Base-by-base conservation (phyloP, 495 filamentous ascomycete genomes). In the Aspergillus baeticus region DNA sequence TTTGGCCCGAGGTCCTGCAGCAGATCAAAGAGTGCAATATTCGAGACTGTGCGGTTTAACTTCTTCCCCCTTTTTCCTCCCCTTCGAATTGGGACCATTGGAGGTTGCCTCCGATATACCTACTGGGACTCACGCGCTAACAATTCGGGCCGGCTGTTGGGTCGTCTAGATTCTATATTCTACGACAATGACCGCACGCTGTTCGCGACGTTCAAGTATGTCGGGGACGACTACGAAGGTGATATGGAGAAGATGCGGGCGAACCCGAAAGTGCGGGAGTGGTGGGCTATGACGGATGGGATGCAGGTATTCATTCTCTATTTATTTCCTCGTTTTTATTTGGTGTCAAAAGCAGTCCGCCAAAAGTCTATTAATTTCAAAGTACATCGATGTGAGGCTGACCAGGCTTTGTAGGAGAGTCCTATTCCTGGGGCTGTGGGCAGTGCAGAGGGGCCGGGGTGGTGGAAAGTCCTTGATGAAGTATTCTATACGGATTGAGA, bases 261-360 rank as follows among this genome's bases (percentile, higher is more conserved):
- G 20, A 87, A 88, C 62, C 78, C 81, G 2, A 88, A 86, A 58
- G 85, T 91, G 17, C 78, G 82, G 38, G 84, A 89, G 66, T 91
- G 87, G 88, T 91, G 88, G 87, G 74, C 73, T 29, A 85, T 91
- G 81, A 91, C 88, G 18, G 87, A 91, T 70, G 72, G 74, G 14
- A 86, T 85, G 73, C 88, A 91, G 70, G 81, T 73, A 63, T 77
- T 70, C 72, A 18, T 36, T n/a, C 15, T 37, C 7, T 23, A 53
- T 36, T 33, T 36, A n/a, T n/a, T n/a, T n/a, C n/a, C n/a, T n/a
- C n/a, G n/a, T n/a, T n/a, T n/a, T n/a, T n/a, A n/a, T n/a, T n/a
- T n/a, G n/a, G n/a, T n/a, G n/a, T n/a, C n/a, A n/a, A n/a, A n/a
- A n/a, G n/a, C n/a, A n/a, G n/a, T n/a, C n/a, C n/a, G n/a, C 29